These are phyloP conservation scores for Hypoxylon crocopeplum DNA, from an alignment of 495 filamentous ascomycete genomes.

Conservation along the genomic window DNA sequence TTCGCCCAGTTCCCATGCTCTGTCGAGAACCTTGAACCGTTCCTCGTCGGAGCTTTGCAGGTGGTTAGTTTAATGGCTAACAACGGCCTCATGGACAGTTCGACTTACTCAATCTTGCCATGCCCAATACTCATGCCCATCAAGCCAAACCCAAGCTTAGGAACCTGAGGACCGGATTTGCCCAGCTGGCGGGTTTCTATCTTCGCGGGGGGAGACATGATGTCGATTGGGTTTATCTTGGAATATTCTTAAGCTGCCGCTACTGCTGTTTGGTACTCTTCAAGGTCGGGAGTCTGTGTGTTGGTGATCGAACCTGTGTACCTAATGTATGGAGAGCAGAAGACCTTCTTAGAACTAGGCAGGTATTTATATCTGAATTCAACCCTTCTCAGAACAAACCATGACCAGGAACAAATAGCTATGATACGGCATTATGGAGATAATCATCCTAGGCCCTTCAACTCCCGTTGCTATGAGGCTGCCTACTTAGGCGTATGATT, in stretches of 20 bases:
- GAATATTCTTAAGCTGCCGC: background rate
- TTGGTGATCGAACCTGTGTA: background rate
- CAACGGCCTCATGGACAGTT: background rate
- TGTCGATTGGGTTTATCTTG: background rate
- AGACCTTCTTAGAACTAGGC: background rate
- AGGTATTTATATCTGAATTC: slow-evolving; percentile 7
- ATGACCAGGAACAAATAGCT: too few relatives aligned
- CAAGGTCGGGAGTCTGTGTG: background rate
- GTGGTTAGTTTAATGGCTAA: background rate
- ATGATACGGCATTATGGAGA: too few relatives aligned
- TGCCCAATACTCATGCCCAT: slow-evolving; percentile 62
- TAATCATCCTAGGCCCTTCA: too few relatives aligned
- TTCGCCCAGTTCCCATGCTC: slow-evolving; percentile 53
- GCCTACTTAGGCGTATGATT: too few relatives aligned
- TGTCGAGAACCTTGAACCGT: slow-evolving; percentile 56
- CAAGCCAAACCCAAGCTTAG: slow-evolving; percentile 61
- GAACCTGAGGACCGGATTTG: slow-evolving; percentile 59
- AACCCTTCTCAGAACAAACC: too few relatives aligned
- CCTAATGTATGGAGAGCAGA: too few relatives aligned
- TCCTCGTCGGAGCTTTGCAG: slow-evolving; percentile 47
- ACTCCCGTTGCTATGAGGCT: too few relatives aligned
- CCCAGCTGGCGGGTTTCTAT: slow-evolving; percentile 53
- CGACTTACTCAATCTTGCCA: slow-evolving; percentile 43
- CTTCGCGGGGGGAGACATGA: slow-evolving; percentile 19
- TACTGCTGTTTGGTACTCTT: background rate